Conservation (phyloP, 2,329 filamentous ascomycete species). For the Sporothrix variecibatus region DNA sequence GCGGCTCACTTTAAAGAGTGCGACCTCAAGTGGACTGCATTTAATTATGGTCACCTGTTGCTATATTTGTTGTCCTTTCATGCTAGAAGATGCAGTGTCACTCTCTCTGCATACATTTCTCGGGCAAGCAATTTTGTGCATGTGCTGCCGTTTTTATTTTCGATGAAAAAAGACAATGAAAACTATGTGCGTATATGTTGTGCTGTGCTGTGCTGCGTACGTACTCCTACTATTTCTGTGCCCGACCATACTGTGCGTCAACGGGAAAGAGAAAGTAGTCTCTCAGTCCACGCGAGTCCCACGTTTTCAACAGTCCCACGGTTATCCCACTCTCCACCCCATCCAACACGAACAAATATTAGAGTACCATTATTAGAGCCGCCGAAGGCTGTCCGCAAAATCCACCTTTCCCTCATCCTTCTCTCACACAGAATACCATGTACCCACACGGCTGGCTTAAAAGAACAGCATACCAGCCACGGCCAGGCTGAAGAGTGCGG, state of each 20-base stretch:
- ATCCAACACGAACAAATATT: background rate
- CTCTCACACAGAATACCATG: background rate
- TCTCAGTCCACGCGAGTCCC: background rate
- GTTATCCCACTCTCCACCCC: background rate
- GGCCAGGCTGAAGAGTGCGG: slow-evolving; percentile 3
- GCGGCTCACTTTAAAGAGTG: background rate
- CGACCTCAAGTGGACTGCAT: too few species aligned
- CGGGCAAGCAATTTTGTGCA: background rate
- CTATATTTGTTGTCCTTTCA: background rate
- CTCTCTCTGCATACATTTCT: background rate
- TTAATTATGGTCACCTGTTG: background rate
- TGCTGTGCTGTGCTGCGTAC: background rate
- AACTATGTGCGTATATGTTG: slow-evolving; percentile 7
- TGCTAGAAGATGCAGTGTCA: background rate
- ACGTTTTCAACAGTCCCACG: background rate
- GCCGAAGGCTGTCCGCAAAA: background rate
- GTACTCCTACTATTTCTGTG: background rate
- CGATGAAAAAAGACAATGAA: too few species aligned
- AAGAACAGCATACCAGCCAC: background rate
- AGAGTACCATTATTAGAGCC: background rate
- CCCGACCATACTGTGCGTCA: background rate
- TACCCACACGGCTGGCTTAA: too few species aligned
- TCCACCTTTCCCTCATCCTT: background rate
- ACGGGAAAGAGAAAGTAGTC: background rate
- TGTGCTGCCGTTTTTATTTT: background rate